Evolutionary conservation across 805 yeast genomes (phyloP).

Genomic region (Saturnispora ahearnii): DNA sequence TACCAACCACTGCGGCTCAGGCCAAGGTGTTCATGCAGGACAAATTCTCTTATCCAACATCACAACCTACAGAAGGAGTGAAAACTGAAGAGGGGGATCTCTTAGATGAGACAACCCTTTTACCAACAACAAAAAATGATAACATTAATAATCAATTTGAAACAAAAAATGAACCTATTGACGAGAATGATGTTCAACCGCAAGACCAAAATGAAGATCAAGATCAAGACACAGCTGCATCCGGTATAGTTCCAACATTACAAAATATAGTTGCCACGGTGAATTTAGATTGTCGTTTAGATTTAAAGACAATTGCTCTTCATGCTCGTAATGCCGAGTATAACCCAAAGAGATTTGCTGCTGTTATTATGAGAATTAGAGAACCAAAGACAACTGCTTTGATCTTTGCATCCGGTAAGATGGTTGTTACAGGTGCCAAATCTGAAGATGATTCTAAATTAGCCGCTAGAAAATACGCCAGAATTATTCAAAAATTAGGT

Average conservation of each 20-base stretch:
- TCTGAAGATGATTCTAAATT: slow-evolving; percentile 97
- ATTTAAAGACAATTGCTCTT: slow-evolving; percentile 91
- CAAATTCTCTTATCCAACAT: slow-evolving; percentile 51
- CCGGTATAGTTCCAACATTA: slow-evolving; percentile 93
- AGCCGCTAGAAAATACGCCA: slow-evolving; percentile 94
- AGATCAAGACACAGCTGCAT: slow-evolving; percentile 36
- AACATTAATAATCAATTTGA: neutral
- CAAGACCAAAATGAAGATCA: slow-evolving; percentile 8
- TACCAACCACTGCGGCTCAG: slow-evolving; percentile 70
- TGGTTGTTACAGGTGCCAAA: slow-evolving; percentile 99
- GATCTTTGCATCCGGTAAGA: slow-evolving; percentile 96
- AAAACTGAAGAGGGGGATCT: slow-evolving; percentile 7
- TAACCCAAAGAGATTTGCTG: slow-evolving; percentile 98
- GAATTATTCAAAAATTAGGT: slow-evolving; percentile 96
- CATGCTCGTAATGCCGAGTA: slow-evolving; percentile 99
- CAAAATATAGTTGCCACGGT: slow-evolving; percentile 98
- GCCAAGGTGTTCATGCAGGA: slow-evolving; percentile 65
- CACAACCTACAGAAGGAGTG: slow-evolving; percentile 17
- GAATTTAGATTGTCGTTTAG: slow-evolving; percentile 90
- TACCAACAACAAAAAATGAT: neutral
- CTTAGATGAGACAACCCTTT: slow-evolving; percentile 2
- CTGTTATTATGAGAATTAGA: slow-evolving; percentile 97
- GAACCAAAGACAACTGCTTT: slow-evolving; percentile 98
- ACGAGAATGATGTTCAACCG: neutral
- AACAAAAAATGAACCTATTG: slow-evolving; percentile 1